These are phyloP conservation scores for Hypoxylon fragiforme DNA, from an alignment of 495 filamentous ascomycete genomes.

Conservation along the genomic window DNA sequence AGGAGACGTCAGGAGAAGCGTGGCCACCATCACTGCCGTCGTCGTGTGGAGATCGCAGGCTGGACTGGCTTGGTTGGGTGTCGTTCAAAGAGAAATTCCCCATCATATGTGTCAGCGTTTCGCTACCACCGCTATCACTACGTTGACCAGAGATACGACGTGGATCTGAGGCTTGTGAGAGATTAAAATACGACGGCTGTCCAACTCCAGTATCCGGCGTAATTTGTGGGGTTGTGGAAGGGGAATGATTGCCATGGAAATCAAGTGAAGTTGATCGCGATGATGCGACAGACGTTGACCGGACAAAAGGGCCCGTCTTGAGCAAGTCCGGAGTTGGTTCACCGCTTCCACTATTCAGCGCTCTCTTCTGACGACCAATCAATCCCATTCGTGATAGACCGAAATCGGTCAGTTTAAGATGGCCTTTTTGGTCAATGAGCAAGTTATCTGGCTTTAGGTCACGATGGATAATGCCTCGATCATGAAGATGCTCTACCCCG, in stretches of 20 bases:
- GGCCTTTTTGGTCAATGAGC: conserved; percentile 93
- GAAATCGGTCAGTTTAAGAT: conserved; percentile 97
- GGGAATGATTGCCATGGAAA: conserved; percentile 76
- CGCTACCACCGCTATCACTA: conserved; percentile 89
- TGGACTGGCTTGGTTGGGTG: conserved; percentile 38
- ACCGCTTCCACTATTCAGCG: conserved; percentile 72
- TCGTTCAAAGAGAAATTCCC: conserved; percentile 81
- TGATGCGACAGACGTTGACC: conserved; percentile 81
- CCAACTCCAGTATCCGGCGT: conserved; percentile 76
- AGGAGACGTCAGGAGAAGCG: conserved; percentile 71
- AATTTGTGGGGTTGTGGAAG: conserved; percentile 82
- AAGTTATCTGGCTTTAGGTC: conserved; percentile 98
- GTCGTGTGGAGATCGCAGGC: conserved; percentile 62
- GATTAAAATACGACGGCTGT: conserved; percentile 92
- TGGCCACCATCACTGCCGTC: conserved; percentile 52
- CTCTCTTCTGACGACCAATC: conserved; percentile 92
- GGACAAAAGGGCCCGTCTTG: conserved; percentile 87
- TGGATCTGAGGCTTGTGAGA: conserved; percentile 72
- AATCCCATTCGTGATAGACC: conserved; percentile 96
- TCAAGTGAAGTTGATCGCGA: conserved; percentile 97
- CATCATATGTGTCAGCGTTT: conserved; percentile 82
- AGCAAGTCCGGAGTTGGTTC: conserved; percentile 88
- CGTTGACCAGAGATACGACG: conserved; percentile 83
- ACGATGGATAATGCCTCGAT: conserved; percentile 90
- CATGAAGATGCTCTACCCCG: conserved; percentile 93